Evolutionary conservation across 345 rosid genomes (phyloP).

Genomic region (Anastatica hierochuntica): DNA sequence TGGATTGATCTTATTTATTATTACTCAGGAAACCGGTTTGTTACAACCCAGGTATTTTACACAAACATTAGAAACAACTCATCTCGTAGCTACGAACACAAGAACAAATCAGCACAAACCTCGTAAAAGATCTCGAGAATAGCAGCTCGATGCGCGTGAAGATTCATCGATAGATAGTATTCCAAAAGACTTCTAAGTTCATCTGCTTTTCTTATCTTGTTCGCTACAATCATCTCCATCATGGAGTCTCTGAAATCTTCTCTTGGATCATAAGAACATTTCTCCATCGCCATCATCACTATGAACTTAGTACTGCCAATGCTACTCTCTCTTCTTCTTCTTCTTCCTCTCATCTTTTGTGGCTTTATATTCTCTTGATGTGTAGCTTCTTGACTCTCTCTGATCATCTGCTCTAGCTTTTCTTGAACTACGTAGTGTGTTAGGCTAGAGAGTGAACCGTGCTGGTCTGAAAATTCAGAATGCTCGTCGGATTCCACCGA

Average conservation of each 20-base stretch:
- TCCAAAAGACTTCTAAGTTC: conserved; percentile 74
- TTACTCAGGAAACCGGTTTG: not conserved
- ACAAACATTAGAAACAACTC: conserved; percentile 7
- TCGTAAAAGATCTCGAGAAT: conserved; percentile 74
- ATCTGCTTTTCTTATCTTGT: conserved; percentile 45
- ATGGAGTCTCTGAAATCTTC: conserved; percentile 75
- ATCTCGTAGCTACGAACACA: conserved; percentile 29
- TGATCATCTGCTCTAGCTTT: conserved; percentile 71
- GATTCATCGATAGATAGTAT: conserved; percentile 72
- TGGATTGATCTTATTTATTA: not conserved
- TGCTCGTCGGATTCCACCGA: conserved; percentile 33
- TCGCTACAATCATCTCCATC: conserved; percentile 65
- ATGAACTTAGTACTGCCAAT: conserved; percentile 41
- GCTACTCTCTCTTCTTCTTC: conserved; percentile 25
- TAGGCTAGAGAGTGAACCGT: conserved; percentile 55
- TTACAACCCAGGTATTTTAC: conserved; percentile 8
- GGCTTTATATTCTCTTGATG: conserved; percentile 16
- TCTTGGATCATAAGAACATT: conserved; percentile 60
- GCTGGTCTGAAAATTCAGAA: conserved; percentile 32
- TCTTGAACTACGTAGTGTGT: conserved; percentile 86
- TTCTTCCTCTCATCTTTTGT: conserved; percentile 26
- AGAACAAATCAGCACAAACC: conserved; percentile 65
- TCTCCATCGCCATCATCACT: conserved; percentile 86
- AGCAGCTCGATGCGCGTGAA: conserved; percentile 42
- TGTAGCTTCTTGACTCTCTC: conserved; percentile 43